Percentiles rank a stretch among this genome's conserved stretches.
Evolutionary conservation across 2,329 filamentous ascomycete species (phyloP).

Genomic region (Tolypocladium album): DNA sequence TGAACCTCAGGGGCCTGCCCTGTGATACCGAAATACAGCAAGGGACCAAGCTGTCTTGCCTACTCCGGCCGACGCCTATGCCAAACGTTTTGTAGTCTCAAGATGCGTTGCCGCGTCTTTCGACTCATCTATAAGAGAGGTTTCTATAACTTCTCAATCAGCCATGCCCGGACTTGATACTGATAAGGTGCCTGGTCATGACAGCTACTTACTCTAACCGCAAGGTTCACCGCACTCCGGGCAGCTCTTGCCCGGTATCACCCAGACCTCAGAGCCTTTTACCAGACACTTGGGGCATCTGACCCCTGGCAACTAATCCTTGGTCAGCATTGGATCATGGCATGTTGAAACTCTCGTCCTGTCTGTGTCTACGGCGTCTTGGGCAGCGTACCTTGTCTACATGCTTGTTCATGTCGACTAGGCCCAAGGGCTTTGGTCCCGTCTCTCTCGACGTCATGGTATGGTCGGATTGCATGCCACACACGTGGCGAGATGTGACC

Average conservation of each 20-base stretch:
- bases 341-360: too few relatives aligned
- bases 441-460: not conserved
- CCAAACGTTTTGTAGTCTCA: not conserved
- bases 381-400: not conserved
- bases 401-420: not conserved
- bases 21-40: not conserved
- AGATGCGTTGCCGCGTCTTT: not conserved
- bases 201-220: slow-evolving; percentile 7
- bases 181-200: not conserved
- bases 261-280: slow-evolving; percentile 42
- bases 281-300: slow-evolving; percentile 39
- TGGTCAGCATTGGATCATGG: not conserved
- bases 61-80: not conserved
- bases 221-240: slow-evolving; percentile 38
- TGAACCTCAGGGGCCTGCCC: not conserved
- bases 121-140: too few relatives aligned
- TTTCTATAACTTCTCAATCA: not conserved
- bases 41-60: not conserved
- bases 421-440: not conserved
- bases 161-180: not conserved
- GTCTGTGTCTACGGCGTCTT: not conserved
- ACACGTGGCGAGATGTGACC: not conserved
- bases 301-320: slow-evolving; percentile 33
- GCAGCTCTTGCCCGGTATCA: slow-evolving; percentile 41
- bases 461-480: not conserved